phyloP scores from a whole-genome alignment of 305 asterid genomes.

The Coffea humblotiana region DNA sequence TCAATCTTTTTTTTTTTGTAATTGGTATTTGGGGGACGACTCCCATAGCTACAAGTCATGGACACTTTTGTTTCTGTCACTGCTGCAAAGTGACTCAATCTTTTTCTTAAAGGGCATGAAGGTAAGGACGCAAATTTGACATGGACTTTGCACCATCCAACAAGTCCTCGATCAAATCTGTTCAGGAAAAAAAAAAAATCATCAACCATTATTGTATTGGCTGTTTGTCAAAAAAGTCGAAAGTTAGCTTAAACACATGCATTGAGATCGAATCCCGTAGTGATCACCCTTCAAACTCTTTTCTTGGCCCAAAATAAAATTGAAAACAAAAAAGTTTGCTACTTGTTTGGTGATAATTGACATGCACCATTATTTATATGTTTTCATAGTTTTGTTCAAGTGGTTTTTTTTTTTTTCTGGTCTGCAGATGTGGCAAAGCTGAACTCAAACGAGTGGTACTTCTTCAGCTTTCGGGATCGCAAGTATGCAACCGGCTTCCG shows the following conservation, averaged over 20 bases:
- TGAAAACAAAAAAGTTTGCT: not conserved
- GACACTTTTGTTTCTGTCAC: not conserved
- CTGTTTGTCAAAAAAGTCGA: not conserved
- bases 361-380: too few species aligned
- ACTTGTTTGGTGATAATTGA: not conserved
- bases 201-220: not conserved
- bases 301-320: not conserved
- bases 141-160: conserved; percentile 15
- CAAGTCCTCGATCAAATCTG: not conserved
- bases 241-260: conserved; percentile 1
- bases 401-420: too few species aligned
- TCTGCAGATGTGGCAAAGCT: conserved; percentile 72
- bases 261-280: not conserved
- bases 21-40: too few species aligned
- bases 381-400: too few species aligned
- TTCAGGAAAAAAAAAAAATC: not conserved
- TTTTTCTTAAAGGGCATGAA: not conserved
- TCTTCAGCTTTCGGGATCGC: conserved; percentile 87
- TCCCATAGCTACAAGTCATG: not conserved
- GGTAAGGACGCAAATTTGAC: conserved; percentile 10
- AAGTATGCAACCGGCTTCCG: conserved; percentile 84
- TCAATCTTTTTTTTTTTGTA: not conserved
- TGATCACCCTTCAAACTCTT: not conserved
- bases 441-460: conserved; percentile 88
- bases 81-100: not conserved